Evolutionary conservation across 805 yeast species (phyloP), one percentile per base, ranked within the genome.

Genomic region (Scheffersomyces lignosus): DNA sequence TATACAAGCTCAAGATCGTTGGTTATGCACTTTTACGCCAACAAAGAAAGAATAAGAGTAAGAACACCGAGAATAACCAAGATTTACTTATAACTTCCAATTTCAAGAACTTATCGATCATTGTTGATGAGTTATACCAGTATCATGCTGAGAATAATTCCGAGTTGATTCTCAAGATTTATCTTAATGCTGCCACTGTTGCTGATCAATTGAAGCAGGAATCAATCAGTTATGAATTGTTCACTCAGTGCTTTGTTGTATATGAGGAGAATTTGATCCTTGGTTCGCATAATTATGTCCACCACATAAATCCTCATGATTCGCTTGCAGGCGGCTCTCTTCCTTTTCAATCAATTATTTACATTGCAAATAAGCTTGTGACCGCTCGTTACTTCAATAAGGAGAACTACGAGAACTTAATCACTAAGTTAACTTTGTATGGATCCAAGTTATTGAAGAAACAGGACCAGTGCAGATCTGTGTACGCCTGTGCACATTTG

Each of bases 381-480:
- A 56, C 55, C 13, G 62, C 71, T 40, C 62, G 75, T 34, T 66
- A 67, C 37, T 63, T 77, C 55, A 68, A 71, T 31, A 64, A 71
- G 31, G 95, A 85, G 22, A 86, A 80, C 57, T 91, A 87, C 60
- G 93, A 88, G 48, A 76, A 80, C 3, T 68, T 91, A 47, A 88
- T 90, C 34, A 85, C 95, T 12, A 84, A 89, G 57, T 75, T 90
- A 31, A 88, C 96, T 1, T 65, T 90, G 32, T 87, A 88, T 52
- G 95, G 96, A 4, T 87, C 96, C 10, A 87, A 87, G 59, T 70
- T 93, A 34, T 71, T 91, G 52, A 88, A 87, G 59, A 91, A 91
- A 58, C 89, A 93, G 24, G 98, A 91, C 53, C 99, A 93, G 60
- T 90, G 97, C 58, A 78, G 97, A 12, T 82, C 96, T 0, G 95